phyloP scores from a whole-genome alignment of 192 early-diverging fungal genomes.

The Coemansia furcata region DNA sequence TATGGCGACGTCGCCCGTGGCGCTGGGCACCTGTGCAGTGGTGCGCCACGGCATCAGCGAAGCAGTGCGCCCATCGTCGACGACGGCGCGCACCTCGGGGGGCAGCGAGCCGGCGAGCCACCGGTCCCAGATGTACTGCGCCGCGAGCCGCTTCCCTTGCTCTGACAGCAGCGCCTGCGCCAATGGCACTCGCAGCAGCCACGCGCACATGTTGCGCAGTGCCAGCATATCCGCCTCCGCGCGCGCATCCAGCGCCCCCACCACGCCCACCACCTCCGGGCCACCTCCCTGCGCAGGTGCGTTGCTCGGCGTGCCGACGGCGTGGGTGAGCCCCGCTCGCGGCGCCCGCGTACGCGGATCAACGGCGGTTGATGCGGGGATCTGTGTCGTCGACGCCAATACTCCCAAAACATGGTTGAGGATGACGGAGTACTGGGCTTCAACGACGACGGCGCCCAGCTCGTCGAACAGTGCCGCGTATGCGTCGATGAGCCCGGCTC shows the following conservation, averaged over 20 bases:
- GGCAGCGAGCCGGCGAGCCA: constrained; percentile 23
- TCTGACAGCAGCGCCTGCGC: constrained; percentile 10
- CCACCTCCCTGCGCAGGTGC: background rate
- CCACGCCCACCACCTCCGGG: constrained; percentile 4
- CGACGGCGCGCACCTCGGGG: background rate
- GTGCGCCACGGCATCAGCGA: constrained; percentile 63
- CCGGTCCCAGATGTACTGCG: constrained; percentile 15
- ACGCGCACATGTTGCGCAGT: constrained; percentile 70
- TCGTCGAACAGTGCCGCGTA: constrained; percentile 71
- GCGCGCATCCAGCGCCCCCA: constrained; percentile 54
- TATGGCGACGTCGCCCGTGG: constrained; percentile 57
- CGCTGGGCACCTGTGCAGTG: constrained; percentile 5
- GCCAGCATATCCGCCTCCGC: constrained; percentile 64
- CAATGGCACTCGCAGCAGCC: constrained; percentile 57
- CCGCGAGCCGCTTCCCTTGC: constrained; percentile 13
- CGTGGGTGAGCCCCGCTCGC: constrained; percentile 11
- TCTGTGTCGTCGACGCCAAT: constrained; percentile 45
- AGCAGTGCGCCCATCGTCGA: constrained; percentile 38
- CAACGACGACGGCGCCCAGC: constrained; percentile 69
- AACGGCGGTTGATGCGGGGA: constrained; percentile 47
- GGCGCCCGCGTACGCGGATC: constrained; percentile 35
- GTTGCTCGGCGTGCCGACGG: constrained; percentile 5
- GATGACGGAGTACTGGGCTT: constrained; percentile 71
- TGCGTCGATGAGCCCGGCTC: constrained; percentile 75
- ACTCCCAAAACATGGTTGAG: constrained; percentile 63